Percentiles rank a stretch among this genome's conserved stretches.
Evolutionary conservation across 805 yeast species (phyloP).

Genomic region (Yarrowia phangngaensis): DNA sequence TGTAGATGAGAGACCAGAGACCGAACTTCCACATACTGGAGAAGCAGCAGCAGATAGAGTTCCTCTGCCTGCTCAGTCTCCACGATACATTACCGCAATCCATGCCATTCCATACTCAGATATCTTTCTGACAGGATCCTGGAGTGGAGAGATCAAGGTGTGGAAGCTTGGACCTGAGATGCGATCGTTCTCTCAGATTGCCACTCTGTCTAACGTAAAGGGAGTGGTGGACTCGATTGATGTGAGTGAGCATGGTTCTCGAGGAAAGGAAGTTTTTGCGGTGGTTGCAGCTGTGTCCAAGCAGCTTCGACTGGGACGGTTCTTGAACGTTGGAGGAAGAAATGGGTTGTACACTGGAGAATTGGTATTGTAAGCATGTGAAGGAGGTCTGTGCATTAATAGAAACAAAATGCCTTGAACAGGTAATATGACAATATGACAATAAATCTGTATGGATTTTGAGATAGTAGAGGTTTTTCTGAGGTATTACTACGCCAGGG

Average conservation of each 20-base stretch:
- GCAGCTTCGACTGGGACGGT: conserved; percentile 86
- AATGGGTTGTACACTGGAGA: conserved; percentile 58
- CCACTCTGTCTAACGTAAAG: conserved; percentile 53
- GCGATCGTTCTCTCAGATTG: conserved; percentile 57
- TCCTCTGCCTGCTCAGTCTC: conserved; percentile 62
- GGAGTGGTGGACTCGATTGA: conserved; percentile 51
- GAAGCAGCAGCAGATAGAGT: conserved; percentile 51
- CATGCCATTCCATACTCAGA: conserved; percentile 82
- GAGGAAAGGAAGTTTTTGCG: conserved; percentile 49
- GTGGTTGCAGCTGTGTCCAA: conserved; percentile 66
- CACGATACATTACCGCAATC: conserved; percentile 81
- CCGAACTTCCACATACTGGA: conserved; percentile 37
- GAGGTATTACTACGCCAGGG: no score
- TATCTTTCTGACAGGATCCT: conserved; percentile 81
- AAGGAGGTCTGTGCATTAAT: conserved; percentile 23
- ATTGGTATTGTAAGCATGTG: conserved; percentile 26
- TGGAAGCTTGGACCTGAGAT: conserved; percentile 72
- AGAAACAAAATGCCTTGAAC: neutral
- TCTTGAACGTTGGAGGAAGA: conserved; percentile 67
- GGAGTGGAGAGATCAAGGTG: conserved; percentile 69
- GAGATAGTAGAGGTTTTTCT: no score
- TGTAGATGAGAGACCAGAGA: conserved; percentile 45
- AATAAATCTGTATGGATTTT: neutral
- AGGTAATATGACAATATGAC: neutral
- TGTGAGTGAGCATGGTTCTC: conserved; percentile 32